These are phyloP conservation scores for Hypoxylon cercidicola DNA, from an alignment of 495 filamentous ascomycete species.

Conservation along the genomic window DNA sequence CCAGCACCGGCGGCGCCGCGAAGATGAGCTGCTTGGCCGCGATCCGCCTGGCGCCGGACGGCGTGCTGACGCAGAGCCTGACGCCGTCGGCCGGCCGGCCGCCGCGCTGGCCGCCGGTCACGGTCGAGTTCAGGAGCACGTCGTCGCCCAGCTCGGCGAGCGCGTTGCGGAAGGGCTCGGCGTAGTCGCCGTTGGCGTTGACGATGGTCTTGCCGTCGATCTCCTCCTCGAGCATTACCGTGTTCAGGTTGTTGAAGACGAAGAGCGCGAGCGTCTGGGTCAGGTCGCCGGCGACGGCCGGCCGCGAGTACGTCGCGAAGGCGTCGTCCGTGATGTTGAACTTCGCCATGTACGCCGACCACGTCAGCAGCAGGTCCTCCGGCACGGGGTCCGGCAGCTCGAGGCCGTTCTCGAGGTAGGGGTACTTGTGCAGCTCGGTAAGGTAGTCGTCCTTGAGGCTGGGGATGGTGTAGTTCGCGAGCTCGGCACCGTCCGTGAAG, in stretches of 20 bases:
- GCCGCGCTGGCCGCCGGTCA: slow-evolving; percentile 18
- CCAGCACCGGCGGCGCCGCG: slow-evolving; percentile 52
- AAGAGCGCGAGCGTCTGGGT: slow-evolving; percentile 39
- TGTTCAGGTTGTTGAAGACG: slow-evolving; percentile 40
- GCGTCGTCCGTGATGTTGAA: slow-evolving; percentile 50
- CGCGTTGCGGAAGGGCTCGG: slow-evolving; percentile 56
- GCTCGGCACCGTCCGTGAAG: slow-evolving; percentile 35
- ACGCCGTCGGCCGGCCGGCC: slow-evolving; percentile 23
- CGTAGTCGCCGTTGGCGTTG: slow-evolving; percentile 46
- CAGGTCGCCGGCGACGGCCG: slow-evolving; percentile 53
- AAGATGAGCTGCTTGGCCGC: slow-evolving; percentile 60
- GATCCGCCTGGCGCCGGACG: slow-evolving; percentile 45
- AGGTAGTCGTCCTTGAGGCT: slow-evolving; percentile 26
- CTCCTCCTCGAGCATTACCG: slow-evolving; percentile 25
- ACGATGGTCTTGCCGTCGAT: slow-evolving; percentile 13
- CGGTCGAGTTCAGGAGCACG: slow-evolving; percentile 44
- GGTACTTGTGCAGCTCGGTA: slow-evolving; percentile 52
- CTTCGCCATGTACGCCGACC: slow-evolving; percentile 56
- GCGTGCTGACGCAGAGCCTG: slow-evolving; percentile 29
- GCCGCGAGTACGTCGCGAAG: slow-evolving; percentile 41
- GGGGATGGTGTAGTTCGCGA: slow-evolving; percentile 37
- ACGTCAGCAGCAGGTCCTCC: slow-evolving; percentile 53
- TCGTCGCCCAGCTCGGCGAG: slow-evolving; percentile 46
- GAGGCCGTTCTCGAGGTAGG: slow-evolving; percentile 50
- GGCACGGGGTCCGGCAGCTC: slow-evolving; percentile 56